Base-by-base conservation (phyloP, 805 yeast species). In the Candida loeiensis region DNA sequence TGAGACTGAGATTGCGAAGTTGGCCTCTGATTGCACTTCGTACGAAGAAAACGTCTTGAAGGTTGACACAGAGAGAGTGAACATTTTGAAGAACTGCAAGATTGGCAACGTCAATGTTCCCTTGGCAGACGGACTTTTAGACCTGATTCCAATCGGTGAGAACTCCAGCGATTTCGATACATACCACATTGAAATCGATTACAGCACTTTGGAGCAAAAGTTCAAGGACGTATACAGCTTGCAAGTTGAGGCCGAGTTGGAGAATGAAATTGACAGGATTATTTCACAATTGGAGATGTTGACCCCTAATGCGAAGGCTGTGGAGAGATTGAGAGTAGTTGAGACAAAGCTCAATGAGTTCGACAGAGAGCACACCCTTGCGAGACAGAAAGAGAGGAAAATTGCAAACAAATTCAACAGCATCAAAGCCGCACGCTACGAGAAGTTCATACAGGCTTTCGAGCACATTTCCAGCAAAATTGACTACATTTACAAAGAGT, bases 251-350 rank as follows among this genome's bases (percentile, higher is more conserved):
- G 63, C 64, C 5, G 73, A 63, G 37, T 47, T 69, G 14, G 48
- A 51, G 12, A 65, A 55, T 3, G 51, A 50, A 14, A 48, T 58
- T 4, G 68, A 77, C 6, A 54, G 55, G n/a, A 63, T 51, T 16
- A 50, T 47, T 46, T 55, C 58, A 36, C 74, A 73, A 21, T 56
- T 77, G 19, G 71, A 64, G 13, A 51, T 56, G 36, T 64, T 88
- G 51, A 79, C 86, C 22, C 96, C 96, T n/a, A 88, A 88, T 58
- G 69, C 79, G 27, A 84, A 83, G 48, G 96, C 96, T 0, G 64
- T 76, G 21, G 95, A 85, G 38, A 73, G 96, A 51, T 72, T 87
- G 32, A 72, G 68, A 25, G 89, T 84, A 38, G 85, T 84, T 6
- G 80, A 83, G 46, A 66, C 58, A 5, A 77, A 78, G 47, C 69